These are phyloP conservation scores for Vitis rupestris DNA, from an alignment of 164 flowering plant species.

Conservation along the genomic window DNA sequence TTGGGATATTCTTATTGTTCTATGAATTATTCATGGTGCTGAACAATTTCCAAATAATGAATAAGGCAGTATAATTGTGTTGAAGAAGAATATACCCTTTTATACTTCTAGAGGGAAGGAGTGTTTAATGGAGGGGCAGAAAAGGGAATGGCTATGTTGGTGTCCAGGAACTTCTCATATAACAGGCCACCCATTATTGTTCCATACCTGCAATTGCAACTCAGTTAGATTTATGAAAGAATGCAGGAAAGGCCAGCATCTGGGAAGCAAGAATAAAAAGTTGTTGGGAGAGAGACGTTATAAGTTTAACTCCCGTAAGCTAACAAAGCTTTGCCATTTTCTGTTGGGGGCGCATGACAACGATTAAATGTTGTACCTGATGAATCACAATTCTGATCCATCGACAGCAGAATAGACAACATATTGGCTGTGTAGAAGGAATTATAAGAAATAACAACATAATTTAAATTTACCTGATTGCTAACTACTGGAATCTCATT, in stretches of 20 bases:
- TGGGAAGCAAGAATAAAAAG: too few species aligned
- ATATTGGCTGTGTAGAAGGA: neutral
- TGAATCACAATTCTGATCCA: conserved; percentile 5
- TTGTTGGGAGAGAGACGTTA: conserved; percentile 67
- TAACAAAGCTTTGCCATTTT: conserved; percentile 95
- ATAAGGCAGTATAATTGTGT: neutral
- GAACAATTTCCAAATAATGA: neutral
- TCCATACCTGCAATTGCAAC: conserved; percentile 71
- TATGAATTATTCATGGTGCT: neutral
- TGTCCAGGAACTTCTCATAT: conserved; percentile 90
- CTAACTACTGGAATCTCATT: conserved; percentile 91
- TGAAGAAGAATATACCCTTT: conserved; percentile 56
- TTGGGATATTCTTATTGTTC: too few species aligned
- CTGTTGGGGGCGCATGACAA: conserved; percentile 98
- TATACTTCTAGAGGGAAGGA: conserved; percentile 96
- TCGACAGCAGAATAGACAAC: conserved; percentile 6
- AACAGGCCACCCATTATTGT: conserved; percentile 96
- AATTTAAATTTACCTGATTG: conserved; percentile 69
- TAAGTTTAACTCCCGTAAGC: conserved; percentile 91
- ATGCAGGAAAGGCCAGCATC: too few species aligned
- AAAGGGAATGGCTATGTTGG: conserved; percentile 85
- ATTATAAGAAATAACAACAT: neutral
- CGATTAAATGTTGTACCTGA: conserved; percentile 95
- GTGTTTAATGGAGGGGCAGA: conserved; percentile 90
- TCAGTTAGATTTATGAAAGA: neutral